phyloP scores from a whole-genome alignment of 148 eudicot genomes.

The Fagopyrum tataricum region DNA sequence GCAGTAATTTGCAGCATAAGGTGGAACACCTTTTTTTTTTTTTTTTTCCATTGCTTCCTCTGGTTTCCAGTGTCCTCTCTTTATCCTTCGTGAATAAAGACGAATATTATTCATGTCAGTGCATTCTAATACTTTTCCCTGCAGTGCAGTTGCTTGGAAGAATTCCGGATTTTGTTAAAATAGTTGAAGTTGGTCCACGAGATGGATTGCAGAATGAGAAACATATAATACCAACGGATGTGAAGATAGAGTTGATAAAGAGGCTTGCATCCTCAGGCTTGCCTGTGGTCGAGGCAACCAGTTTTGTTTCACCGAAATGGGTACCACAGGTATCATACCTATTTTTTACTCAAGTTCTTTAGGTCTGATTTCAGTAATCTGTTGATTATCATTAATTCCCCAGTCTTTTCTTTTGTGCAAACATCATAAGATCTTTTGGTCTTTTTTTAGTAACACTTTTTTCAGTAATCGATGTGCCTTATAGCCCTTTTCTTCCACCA shows the following conservation, averaged over 20 bases:
- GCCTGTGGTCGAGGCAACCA: slow-evolving; percentile 93
- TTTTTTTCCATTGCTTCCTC: no score
- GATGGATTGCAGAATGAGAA: slow-evolving; percentile 94
- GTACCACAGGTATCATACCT: slow-evolving; percentile 77
- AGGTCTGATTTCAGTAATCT: not conserved
- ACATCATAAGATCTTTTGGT: not conserved
- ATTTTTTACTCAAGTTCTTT: not conserved
- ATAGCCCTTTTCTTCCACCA: not conserved
- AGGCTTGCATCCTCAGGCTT: slow-evolving; percentile 81
- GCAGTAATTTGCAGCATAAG: not conserved
- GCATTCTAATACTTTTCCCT: not conserved
- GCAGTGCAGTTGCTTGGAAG: not conserved
- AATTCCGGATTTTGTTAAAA: slow-evolving; percentile 62
- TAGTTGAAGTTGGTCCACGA: slow-evolving; percentile 97
- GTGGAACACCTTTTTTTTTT: not conserved
- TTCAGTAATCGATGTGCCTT: not conserved
- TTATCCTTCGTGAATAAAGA: not conserved
- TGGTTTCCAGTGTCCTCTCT: no score
- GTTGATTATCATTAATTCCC: not conserved
- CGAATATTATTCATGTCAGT: not conserved
- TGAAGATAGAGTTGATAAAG: slow-evolving; percentile 77
- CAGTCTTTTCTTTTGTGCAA: not conserved
- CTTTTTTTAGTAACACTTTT: not conserved
- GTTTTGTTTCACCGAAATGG: slow-evolving; percentile 98
- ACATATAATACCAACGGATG: slow-evolving; percentile 63